These are phyloP conservation scores for Penicillium brevicompactum DNA, from an alignment of 2,329 filamentous ascomycete genomes.

Conservation along the genomic window DNA sequence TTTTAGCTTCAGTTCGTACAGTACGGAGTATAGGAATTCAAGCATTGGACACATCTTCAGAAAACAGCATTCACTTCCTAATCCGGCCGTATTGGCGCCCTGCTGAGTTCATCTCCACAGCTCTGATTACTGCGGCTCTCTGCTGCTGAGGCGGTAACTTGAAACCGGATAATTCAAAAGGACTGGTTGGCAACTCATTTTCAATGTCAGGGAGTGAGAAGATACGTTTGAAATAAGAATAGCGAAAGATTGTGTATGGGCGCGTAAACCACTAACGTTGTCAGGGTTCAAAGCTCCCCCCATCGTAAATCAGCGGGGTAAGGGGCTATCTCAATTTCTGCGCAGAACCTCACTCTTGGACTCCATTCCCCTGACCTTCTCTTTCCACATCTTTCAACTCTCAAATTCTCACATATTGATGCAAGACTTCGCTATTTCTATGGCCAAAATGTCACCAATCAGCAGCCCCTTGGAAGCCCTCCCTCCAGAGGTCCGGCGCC, in stretches of 20 bases:
- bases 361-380: not conserved
- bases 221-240: not conserved
- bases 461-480: not conserved
- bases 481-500: constrained; percentile 27
- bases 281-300: not conserved
- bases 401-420: not conserved
- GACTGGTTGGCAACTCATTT: too few species aligned
- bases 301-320: not conserved
- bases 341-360: not conserved
- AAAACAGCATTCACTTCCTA: too few species aligned
- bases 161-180: too few species aligned
- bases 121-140: too few species aligned
- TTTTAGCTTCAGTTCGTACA: too few species aligned
- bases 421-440: too few species aligned
- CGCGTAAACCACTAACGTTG: not conserved
- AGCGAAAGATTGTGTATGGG: not conserved
- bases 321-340: not conserved
- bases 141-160: too few species aligned
- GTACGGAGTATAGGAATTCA: too few species aligned
- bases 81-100: too few species aligned
- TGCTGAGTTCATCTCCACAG: too few species aligned
- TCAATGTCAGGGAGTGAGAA: not conserved
- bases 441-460: not conserved
- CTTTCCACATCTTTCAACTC: not conserved
- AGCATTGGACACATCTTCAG: too few species aligned